Evolutionary conservation across 2,329 filamentous ascomycete species (phyloP).

Genomic region (Sporothrix humicola): DNA sequence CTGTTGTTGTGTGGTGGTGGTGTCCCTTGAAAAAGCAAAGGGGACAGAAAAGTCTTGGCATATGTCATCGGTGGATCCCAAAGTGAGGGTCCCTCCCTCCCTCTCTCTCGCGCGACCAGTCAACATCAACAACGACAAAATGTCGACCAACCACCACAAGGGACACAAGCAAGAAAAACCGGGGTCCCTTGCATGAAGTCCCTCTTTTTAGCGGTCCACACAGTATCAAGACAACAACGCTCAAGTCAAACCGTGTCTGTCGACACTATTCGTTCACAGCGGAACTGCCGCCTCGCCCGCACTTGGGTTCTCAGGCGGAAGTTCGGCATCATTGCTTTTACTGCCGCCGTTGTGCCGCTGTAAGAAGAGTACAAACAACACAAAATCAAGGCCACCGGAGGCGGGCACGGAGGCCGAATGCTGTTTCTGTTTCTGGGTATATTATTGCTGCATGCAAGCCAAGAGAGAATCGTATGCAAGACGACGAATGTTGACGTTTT

Average conservation of each 20-base stretch:
- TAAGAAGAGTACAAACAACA: background rate
- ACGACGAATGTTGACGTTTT: conserved; percentile 2
- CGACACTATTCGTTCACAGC: background rate
- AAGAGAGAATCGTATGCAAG: background rate
- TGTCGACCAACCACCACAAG: no score
- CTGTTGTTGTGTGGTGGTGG: background rate
- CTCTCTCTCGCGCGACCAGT: background rate
- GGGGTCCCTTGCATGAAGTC: background rate
- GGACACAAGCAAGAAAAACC: background rate
- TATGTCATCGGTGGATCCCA: conserved; percentile 23
- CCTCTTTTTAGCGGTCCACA: conserved; percentile 1
- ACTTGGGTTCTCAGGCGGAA: background rate
- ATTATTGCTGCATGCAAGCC: background rate
- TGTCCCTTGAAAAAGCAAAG: background rate
- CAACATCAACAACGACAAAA: conserved; percentile 1
- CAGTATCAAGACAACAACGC: background rate
- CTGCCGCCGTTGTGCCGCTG: background rate
- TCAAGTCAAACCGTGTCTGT: background rate
- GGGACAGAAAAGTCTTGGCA: background rate
- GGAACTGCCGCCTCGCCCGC: background rate
- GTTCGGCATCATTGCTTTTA: background rate
- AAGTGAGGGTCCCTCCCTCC: conserved; percentile 5
- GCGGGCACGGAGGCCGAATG: conserved; percentile 1
- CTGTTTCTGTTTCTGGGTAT: no score
- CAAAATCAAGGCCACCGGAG: background rate